Percentiles rank a stretch among this genome's conserved stretches.
Conservation (phyloP, 1,284 basidiomycete species). For the Malassezia japonica region DNA sequence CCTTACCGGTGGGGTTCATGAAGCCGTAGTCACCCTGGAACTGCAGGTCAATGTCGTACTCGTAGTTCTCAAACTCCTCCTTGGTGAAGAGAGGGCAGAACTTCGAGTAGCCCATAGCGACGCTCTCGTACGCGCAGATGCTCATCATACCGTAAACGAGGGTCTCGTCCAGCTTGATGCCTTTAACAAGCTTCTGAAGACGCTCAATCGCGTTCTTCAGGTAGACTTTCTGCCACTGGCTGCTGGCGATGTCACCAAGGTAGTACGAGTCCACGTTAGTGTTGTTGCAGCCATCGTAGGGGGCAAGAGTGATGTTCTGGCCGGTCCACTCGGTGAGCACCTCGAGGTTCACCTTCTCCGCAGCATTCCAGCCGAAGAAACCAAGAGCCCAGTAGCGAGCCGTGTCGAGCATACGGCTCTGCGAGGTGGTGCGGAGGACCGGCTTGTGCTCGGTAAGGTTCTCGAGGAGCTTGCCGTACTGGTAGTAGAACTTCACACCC, state of each 20-base stretch:
- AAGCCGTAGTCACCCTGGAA: conserved; percentile 58
- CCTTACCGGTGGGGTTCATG: conserved; percentile 66
- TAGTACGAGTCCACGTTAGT: conserved; percentile 54
- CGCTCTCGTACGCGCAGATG: conserved; percentile 49
- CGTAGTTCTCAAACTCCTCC: conserved; percentile 75
- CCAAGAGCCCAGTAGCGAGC: conserved; percentile 58
- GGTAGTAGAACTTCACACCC: conserved; percentile 37
- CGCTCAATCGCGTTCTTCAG: conserved; percentile 27
- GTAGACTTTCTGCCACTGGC: conserved; percentile 49
- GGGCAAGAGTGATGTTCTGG: conserved; percentile 65
- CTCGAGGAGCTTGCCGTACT: conserved; percentile 43
- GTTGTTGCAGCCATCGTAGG: conserved; percentile 59
- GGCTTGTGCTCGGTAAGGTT: conserved; percentile 30
- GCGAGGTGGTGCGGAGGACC: conserved; percentile 42
- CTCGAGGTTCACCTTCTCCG: conserved; percentile 31
- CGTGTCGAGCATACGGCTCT: conserved; percentile 73
- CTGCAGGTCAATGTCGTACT: conserved; percentile 55
- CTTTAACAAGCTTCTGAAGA: conserved; percentile 31
- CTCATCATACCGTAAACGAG: conserved; percentile 40
- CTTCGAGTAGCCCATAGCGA: conserved; percentile 28
- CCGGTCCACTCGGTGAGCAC: conserved; percentile 31
- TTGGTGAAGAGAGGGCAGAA: conserved; percentile 82
- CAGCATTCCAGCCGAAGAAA: conserved; percentile 31
- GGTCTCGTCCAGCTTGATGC: conserved; percentile 50
- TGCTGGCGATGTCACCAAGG: conserved; percentile 49